phyloP scores from a whole-genome alignment of 2,329 filamentous ascomycete species.

The Hypomyces rosellus region DNA sequence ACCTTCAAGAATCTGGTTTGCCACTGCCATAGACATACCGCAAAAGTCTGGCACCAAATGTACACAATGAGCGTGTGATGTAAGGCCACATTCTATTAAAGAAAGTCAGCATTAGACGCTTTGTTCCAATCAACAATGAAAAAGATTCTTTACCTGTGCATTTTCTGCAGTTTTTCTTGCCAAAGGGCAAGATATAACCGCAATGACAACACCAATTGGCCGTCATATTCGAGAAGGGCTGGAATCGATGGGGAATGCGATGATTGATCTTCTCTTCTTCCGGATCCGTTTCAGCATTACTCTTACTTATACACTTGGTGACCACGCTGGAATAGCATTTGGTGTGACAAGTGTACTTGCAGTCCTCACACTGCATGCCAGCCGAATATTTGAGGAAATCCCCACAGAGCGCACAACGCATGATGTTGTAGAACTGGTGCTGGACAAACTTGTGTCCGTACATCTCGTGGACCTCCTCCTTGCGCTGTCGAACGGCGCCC shows the following conservation, averaged over 20 bases:
- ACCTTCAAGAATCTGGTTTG: slow-evolving; percentile 86
- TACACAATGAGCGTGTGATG: slow-evolving; percentile 83
- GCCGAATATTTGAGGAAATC: slow-evolving; percentile 98
- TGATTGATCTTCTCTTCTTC: slow-evolving; percentile 99
- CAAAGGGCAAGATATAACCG: slow-evolving; percentile 90
- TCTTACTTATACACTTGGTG: slow-evolving; percentile 99
- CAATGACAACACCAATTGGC: slow-evolving; percentile 99
- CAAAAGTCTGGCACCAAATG: slow-evolving; percentile 98
- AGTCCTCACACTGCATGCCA: slow-evolving; percentile 98
- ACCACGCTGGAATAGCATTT: slow-evolving; percentile 97
- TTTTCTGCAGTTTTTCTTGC: slow-evolving; percentile 89
- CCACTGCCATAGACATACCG: slow-evolving; percentile 97
- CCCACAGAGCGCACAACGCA: slow-evolving; percentile 96
- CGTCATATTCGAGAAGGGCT: slow-evolving; percentile 93
- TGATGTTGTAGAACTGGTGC: slow-evolving; percentile 99
- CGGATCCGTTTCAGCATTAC: slow-evolving; percentile 94
- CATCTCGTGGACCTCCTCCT: slow-evolving; percentile 97
- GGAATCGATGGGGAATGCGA: slow-evolving; percentile 94
- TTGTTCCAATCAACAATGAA: background rate
- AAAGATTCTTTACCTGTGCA: slow-evolving; percentile 61
- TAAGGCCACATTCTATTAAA: slow-evolving; percentile 73
- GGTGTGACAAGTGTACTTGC: slow-evolving; percentile 98
- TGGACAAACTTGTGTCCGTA: slow-evolving; percentile 99
- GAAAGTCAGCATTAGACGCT: background rate
- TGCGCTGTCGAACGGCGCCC: slow-evolving; percentile 92